phyloP scores from a whole-genome alignment of 2,329 filamentous ascomycete species.

The Xylariaceae sp. region DNA sequence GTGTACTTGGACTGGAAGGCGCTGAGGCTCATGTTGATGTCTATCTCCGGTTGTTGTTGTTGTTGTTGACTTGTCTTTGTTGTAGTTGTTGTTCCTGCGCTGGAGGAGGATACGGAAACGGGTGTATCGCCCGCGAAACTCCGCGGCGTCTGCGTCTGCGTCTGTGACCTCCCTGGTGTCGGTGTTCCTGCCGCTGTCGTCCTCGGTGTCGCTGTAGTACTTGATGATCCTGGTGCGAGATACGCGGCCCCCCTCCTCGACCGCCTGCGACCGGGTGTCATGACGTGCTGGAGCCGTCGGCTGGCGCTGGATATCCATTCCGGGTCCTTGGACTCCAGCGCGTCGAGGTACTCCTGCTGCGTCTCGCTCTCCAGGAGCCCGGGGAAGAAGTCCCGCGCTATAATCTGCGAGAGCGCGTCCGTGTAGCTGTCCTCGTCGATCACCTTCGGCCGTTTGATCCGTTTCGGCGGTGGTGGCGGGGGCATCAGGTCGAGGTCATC shows the following conservation, averaged over 20 bases:
- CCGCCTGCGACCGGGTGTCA: conserved; percentile 63
- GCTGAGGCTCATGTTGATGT: conserved; percentile 70
- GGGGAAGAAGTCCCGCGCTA: conserved; percentile 94
- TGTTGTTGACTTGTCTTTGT: too few species aligned
- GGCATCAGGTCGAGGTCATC: conserved; percentile 73
- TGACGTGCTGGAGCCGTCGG: conserved; percentile 65
- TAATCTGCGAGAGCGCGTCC: conserved; percentile 84
- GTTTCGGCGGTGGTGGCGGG: conserved; percentile 76
- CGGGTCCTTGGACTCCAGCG: conserved; percentile 76
- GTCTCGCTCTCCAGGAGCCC: conserved; percentile 79
- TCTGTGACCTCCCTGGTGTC: too few species aligned
- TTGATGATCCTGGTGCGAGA: conserved; percentile 25
- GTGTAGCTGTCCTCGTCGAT: conserved; percentile 94
- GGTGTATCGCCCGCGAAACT: conserved; percentile 71
- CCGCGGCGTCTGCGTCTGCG: conserved; percentile 50
- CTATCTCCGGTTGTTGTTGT: conserved; percentile 32
- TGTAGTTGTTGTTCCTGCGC: conserved; percentile 27
- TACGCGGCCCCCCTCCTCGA: conserved; percentile 31
- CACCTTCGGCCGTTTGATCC: conserved; percentile 85
- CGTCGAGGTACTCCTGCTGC: conserved; percentile 88
- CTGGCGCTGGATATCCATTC: conserved; percentile 83
- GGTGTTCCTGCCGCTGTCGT: too few species aligned
- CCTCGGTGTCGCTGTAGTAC: too few species aligned
- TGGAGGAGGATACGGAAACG: conserved; percentile 45
- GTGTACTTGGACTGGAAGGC: conserved; percentile 92